Evolutionary conservation across 139 green algal genomes (phyloP).

Genomic region (Nannochloris sp.): DNA sequence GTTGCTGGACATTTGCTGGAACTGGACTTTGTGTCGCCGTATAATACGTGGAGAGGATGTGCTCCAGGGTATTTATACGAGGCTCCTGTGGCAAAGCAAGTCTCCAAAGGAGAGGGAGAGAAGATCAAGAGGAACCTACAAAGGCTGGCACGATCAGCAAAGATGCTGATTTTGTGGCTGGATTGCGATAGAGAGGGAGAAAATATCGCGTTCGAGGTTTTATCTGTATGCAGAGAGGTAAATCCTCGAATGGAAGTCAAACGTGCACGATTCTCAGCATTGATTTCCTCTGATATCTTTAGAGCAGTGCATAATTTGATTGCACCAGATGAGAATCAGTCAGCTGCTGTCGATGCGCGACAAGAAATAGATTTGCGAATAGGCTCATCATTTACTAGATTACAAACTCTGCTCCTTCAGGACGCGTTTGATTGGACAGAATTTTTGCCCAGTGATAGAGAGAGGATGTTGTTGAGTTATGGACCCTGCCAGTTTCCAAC

Average conservation of each 20-base stretch:
- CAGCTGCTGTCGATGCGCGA: conserved; percentile 82
- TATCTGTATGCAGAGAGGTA: conserved; percentile 61
- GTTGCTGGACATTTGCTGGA: conserved; percentile 92
- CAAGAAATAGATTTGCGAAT: conserved; percentile 95
- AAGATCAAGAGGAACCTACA: conserved; percentile 65
- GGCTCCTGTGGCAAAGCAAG: conserved; percentile 45
- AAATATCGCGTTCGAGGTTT: conserved; percentile 96
- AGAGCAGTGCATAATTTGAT: conserved; percentile 48
- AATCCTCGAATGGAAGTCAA: conserved; percentile 62
- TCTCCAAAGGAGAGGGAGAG: conserved; percentile 52
- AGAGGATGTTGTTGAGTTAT: conserved; percentile 69
- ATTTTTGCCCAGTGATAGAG: conserved; percentile 8
- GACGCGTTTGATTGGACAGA: conserved; percentile 65
- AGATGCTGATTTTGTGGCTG: conserved; percentile 93
- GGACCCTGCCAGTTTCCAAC: conserved; percentile 97
- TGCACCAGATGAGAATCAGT: conserved; percentile 63
- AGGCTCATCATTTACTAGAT: conserved; percentile 90
- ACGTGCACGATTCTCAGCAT: conserved; percentile 87
- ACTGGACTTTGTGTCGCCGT: conserved; percentile 62
- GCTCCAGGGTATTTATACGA: conserved; percentile 50
- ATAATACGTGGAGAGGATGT: conserved; percentile 50
- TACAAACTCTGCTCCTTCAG: conserved; percentile 90
- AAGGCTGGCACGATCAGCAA: conserved; percentile 43
- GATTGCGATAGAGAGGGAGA: conserved; percentile 98
- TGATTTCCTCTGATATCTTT: conserved; percentile 54